phyloP scores from a whole-genome alignment of 306 rosid genomes.

The Chamaecrista fasciculata region DNA sequence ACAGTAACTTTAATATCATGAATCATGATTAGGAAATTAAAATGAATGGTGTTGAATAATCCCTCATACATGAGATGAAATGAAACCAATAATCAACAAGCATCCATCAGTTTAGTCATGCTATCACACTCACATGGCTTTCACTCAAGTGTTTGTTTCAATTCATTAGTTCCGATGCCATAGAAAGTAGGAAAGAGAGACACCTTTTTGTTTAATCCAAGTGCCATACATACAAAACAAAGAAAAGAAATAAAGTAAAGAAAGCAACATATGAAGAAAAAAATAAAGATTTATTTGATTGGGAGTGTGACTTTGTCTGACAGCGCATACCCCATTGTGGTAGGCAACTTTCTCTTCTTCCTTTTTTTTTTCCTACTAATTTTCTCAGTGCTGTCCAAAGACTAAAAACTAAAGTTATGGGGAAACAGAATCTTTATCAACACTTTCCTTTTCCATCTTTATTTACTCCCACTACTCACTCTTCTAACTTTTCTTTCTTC shows the following conservation, averaged over 20 bases:
- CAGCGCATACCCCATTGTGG: constrained; percentile 58
- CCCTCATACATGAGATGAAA: too few relatives aligned
- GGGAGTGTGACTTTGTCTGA: constrained; percentile 48
- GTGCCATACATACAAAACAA: constrained; percentile 16
- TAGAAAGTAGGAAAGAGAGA: constrained; percentile 43
- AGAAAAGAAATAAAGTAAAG: constrained; percentile 8
- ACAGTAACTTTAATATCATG: too few relatives aligned
- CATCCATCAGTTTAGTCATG: too few relatives aligned
- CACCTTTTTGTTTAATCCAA: constrained; percentile 44
- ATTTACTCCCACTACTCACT: not conserved
- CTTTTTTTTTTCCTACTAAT: constrained; percentile 32
- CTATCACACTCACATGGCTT: constrained; percentile 34
- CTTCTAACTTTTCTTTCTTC: not conserved
- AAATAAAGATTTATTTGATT: too few relatives aligned
- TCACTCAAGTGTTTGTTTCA: constrained; percentile 14
- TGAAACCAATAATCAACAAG: too few relatives aligned
- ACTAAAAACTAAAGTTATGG: constrained; percentile 29
- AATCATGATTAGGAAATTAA: too few relatives aligned
- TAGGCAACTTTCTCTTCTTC: constrained; percentile 43
- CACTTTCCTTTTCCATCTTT: constrained; percentile 28
- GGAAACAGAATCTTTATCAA: constrained; percentile 38
- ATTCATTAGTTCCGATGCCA: constrained; percentile 28
- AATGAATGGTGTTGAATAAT: too few relatives aligned
- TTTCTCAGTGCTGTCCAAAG: constrained; percentile 51
- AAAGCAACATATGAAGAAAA: constrained; percentile 30